phyloP scores from a whole-genome alignment of 208 protist species.

The Sergeia podlipaevii region DNA sequence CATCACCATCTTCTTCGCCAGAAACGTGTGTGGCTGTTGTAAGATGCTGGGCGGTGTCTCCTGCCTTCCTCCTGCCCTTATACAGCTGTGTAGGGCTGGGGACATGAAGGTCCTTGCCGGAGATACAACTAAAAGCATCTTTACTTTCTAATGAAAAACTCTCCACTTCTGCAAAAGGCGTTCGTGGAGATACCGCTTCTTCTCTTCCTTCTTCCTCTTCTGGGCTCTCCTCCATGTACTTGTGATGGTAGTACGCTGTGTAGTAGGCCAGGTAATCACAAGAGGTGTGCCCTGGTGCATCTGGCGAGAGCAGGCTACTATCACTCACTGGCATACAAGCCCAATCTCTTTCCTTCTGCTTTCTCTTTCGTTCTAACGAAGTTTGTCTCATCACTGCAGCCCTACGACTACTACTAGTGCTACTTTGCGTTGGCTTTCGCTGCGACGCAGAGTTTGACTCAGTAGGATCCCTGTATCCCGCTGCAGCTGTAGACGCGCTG shows the following conservation, averaged over 20 bases:
- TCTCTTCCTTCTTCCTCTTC: neutral
- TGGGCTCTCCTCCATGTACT: neutral
- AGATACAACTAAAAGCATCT: slow-evolving; percentile 2
- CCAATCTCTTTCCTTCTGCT: neutral
- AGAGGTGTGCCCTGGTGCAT: neutral
- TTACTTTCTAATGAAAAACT: neutral
- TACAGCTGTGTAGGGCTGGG: neutral
- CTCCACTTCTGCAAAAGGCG: neutral
- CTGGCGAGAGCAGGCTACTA: neutral
- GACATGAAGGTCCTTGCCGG: no score
- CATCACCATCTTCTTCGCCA: no score
- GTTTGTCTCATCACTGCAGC: slow-evolving; percentile 1
- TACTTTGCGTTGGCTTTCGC: neutral
- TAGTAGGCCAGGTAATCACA: neutral
- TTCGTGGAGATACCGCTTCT: neutral
- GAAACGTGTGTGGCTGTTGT: no score
- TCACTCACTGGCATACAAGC: neutral
- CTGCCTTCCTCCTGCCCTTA: neutral
- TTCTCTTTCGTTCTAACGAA: neutral
- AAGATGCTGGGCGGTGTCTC: no score
- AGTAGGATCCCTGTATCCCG: neutral
- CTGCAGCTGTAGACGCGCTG: neutral
- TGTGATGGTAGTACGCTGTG: neutral
- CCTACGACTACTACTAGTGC: no score
- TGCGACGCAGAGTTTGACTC: neutral